Conservation (phyloP, 2,329 filamentous ascomycete species). For the Aspergillus sp. region DNA sequence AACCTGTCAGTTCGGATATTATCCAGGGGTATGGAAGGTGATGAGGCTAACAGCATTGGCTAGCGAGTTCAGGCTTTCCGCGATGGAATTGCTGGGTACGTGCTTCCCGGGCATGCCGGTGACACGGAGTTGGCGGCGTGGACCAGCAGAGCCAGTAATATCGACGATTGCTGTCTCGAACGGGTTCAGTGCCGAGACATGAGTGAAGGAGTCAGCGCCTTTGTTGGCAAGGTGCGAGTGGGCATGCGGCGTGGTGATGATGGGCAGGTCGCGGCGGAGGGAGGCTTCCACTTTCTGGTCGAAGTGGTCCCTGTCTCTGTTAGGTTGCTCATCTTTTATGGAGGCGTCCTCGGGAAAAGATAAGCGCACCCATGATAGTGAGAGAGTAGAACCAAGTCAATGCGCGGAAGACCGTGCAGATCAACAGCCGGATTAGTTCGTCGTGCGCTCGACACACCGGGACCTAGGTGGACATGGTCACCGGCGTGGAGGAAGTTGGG, state of each 20-base stretch:
- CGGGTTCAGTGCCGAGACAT: neutral
- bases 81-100: neutral
- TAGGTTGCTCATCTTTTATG: no score
- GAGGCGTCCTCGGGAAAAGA: no score
- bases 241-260: conserved; percentile 63
- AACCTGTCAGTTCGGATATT: neutral
- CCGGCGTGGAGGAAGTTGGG: conserved; percentile 66
- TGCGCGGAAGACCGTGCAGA: neutral
- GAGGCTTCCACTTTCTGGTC: conserved; percentile 52
- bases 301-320: conserved; percentile 47
- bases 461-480: conserved; percentile 65
- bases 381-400: neutral
- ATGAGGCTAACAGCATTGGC: neutral
- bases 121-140: neutral
- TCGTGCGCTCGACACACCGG: conserved; percentile 48
- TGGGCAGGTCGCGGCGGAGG: conserved; percentile 55
- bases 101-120: neutral
- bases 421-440: neutral
- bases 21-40: no score
- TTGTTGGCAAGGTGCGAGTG: conserved; percentile 44
- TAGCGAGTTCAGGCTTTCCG: neutral
- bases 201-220: neutral
- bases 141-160: neutral
- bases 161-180: neutral
- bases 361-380: neutral